These are phyloP conservation scores for Boletus tomentosulus DNA, from an alignment of 768 basidiomycete species.

Conservation along the genomic window DNA sequence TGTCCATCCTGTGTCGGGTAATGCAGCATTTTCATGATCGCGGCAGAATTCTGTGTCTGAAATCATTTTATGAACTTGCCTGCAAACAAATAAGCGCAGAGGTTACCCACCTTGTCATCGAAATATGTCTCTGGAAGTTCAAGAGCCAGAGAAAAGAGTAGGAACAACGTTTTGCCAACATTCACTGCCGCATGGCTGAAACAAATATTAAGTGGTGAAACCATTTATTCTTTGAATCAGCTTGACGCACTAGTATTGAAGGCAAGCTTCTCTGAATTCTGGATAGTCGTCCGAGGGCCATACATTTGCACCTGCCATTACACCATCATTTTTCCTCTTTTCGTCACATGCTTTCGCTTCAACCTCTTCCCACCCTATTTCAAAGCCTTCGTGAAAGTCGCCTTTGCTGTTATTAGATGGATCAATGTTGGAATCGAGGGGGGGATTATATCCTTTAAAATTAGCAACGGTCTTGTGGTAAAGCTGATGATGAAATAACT, in stretches of 20 bases:
- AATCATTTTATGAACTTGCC: background rate
- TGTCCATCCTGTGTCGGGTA: constrained; percentile 71
- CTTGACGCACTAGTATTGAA: constrained; percentile 61
- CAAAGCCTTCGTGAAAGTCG: constrained; percentile 89
- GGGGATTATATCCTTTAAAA: constrained; percentile 73
- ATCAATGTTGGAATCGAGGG: constrained; percentile 72
- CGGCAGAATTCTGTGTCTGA: constrained; percentile 59
- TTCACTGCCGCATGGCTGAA: constrained; percentile 47
- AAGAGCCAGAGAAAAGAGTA: constrained; percentile 67
- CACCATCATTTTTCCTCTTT: constrained; percentile 40
- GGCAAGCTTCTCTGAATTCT: constrained; percentile 53
- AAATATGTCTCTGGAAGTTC: constrained; percentile 59
- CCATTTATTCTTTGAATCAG: constrained; percentile 11
- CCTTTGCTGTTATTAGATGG: constrained; percentile 61
- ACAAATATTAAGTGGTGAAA: constrained; percentile 21
- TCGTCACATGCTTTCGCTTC: constrained; percentile 24
- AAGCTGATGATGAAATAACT: constrained; percentile 39
- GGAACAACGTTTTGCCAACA: constrained; percentile 58
- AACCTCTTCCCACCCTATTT: constrained; percentile 70
- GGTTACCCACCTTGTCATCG: constrained; percentile 51
- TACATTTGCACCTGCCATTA: constrained; percentile 68
- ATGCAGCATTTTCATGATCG: constrained; percentile 62
- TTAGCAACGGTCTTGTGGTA: constrained; percentile 62
- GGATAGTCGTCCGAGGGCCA: constrained; percentile 68
- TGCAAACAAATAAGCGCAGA: background rate